Percentiles rank a stretch among this genome's conserved stretches.
phyloP scores from a whole-genome alignment of 768 basidiomycete species.

The Pisolithus microcarpus region DNA sequence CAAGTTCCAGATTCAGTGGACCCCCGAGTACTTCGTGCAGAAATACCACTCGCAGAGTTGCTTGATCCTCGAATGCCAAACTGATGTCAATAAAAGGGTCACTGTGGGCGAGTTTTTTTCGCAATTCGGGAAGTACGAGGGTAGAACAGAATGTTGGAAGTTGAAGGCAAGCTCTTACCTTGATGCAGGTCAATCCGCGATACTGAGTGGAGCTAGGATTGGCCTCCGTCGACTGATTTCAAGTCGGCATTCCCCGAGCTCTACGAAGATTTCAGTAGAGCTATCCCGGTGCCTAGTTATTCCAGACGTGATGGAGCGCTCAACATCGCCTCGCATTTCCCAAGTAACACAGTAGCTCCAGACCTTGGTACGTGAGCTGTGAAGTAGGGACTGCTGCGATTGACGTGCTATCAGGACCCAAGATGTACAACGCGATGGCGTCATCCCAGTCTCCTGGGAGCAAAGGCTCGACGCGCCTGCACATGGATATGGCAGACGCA shows the following conservation, averaged over 20 bases:
- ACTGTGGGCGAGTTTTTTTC: conserved; percentile 77
- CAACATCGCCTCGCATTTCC: conserved; percentile 89
- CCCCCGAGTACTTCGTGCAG: conserved; percentile 71
- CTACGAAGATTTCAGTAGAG: conserved; percentile 75
- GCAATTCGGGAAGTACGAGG: conserved; percentile 64
- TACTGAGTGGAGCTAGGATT: conserved; percentile 52
- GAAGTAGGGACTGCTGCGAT: not conserved
- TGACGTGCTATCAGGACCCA: conserved; percentile 55
- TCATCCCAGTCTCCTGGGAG: conserved; percentile 59
- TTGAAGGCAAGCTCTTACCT: conserved; percentile 50
- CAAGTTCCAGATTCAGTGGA: conserved; percentile 69
- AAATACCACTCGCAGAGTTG: conserved; percentile 58
- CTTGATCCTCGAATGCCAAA: conserved; percentile 78
- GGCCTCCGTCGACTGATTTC: conserved; percentile 88
- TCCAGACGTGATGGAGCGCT: conserved; percentile 84
- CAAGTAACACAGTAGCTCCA: conserved; percentile 66
- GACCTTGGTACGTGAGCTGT: conserved; percentile 56
- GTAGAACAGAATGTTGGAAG: conserved; percentile 56
- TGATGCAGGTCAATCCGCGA: not conserved
- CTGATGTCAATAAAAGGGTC: conserved; percentile 51
- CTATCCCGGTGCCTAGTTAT: conserved; percentile 83
- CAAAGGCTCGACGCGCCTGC: conserved; percentile 81
- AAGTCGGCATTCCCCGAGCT: conserved; percentile 75
- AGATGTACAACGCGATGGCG: conserved; percentile 91
- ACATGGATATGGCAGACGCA: conserved; percentile 94